Conservation (phyloP, 2,329 filamentous ascomycete genomes). For the Colletotrichum aenigma region DNA sequence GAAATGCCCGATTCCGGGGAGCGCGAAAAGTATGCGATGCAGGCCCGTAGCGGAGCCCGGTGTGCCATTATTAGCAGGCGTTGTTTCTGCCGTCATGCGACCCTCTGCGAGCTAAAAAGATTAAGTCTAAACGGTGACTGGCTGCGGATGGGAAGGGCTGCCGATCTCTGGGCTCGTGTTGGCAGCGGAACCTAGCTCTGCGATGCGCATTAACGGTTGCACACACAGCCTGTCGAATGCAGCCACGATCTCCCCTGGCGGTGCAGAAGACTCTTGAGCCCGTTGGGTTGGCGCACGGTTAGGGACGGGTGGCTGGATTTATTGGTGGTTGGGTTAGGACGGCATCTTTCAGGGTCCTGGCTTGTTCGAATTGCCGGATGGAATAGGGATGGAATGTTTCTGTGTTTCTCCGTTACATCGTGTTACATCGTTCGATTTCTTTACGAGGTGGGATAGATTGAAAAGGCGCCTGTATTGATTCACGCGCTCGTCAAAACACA, state of each 20-base stretch:
- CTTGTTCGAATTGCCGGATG: not conserved
- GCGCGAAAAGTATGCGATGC: not conserved
- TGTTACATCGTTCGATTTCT: not conserved
- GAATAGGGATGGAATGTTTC: not conserved
- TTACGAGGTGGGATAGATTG: not conserved
- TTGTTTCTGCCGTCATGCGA: not conserved
- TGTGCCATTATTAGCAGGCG: slow-evolving; percentile 11
- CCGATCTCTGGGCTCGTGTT: slow-evolving; percentile 7
- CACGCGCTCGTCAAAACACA: not conserved
- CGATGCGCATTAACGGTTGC: not conserved
- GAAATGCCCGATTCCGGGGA: slow-evolving; percentile 7
- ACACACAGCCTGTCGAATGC: not conserved
- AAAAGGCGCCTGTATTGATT: not conserved
- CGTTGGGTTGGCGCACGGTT: not conserved
- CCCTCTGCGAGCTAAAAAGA: not conserved
- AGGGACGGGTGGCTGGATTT: not conserved
- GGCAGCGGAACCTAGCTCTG: not conserved
- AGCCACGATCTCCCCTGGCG: not conserved
- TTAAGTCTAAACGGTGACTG: not conserved
- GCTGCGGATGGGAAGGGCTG: not conserved
- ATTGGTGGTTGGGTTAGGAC: not conserved
- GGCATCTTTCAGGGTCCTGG: not conserved
- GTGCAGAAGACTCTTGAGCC: not conserved
- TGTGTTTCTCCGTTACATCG: not conserved
- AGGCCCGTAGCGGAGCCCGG: not conserved